Base-by-base conservation (phyloP, 345 rosid genomes). In the Eucalyptus rudis region DNA sequence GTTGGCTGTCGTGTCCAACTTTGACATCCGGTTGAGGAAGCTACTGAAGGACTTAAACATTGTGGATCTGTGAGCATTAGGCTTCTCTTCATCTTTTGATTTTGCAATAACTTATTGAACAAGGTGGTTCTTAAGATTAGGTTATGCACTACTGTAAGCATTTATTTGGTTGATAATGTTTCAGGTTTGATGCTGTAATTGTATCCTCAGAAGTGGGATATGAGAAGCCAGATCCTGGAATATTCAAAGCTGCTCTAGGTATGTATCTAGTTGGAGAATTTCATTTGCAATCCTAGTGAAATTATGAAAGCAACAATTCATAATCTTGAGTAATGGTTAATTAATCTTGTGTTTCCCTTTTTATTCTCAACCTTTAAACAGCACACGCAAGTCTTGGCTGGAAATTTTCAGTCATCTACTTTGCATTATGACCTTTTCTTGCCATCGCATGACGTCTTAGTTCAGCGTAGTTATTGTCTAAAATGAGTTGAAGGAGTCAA, bases 1-100 rank as follows among this genome's bases (percentile, higher is more conserved):
- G 94, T 83, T 96, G 92, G 99, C 97, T 91, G 98, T 97, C 56
- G 96, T 96, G 31, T 97, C 99, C 86, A 97, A 97, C 90, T 97
- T 97, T 47, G 99, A 96, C 92, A 93, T 91, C 66, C 94, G 99
- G 40, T 90, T 97, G 54, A 96, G 97, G 94, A 97, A 95, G 93
- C 92, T 96, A 71, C 86, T 97, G 92, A 93, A 96, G 94, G 99
- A 97, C 91, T 94, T 96, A 87, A 92, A 93, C 89, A 95, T 96
- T 71, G 88, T 94, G 88, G 94, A 96, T 90, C 92, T 97, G 99
- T 97, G 93, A 95, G 98, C 91, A 33, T 16, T 62, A 2, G 50
- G 13, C 62, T 86, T 86, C 90, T 47, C n/a, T 33, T 50, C 31
- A 59, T 47, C n/a, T 64, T 36, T 24, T 87, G 13, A 58, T 58